Conservation (phyloP, 2,329 filamentous ascomycete genomes). For the Coniochaeta pulveracea region DNA sequence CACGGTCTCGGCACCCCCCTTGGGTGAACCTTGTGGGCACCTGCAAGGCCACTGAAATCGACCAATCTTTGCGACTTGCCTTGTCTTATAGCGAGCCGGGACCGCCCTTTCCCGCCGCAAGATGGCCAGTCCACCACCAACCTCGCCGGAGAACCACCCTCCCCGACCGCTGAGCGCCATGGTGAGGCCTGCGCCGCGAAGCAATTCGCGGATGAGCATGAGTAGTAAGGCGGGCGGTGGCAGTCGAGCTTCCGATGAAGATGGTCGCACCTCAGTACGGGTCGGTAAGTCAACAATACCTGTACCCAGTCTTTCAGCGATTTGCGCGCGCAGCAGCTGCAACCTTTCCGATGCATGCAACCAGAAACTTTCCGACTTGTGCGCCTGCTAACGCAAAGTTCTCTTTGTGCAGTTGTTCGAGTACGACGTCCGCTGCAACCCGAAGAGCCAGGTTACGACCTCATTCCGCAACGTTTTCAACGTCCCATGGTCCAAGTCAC, state of each 20-base stretch:
- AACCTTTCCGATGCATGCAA: constrained; percentile 1
- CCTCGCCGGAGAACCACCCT: constrained; percentile 45
- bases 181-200: constrained; percentile 60
- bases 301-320: constrained; percentile 5
- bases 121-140: constrained; percentile 62
- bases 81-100: constrained; percentile 5
- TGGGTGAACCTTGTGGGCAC: constrained; percentile 2
- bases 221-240: constrained; percentile 63
- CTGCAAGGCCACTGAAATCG: constrained; percentile 2
- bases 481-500: constrained; percentile 84
- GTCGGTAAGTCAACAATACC: constrained; percentile 71
- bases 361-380: no score
- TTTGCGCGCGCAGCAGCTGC: no score
- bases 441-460: constrained; percentile 81
- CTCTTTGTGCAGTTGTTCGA: constrained; percentile 78
- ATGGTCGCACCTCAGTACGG: constrained; percentile 85
- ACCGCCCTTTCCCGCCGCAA: constrained; percentile 14
- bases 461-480: constrained; percentile 93
- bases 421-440: constrained; percentile 78
- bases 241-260: constrained; percentile 81
- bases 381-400: no score
- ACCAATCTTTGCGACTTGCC: constrained; percentile 2
- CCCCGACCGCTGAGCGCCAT: constrained; percentile 73
- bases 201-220: constrained; percentile 78
- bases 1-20: background rate